These are phyloP conservation scores for Globisporangium parvum DNA, from an alignment of 352 stramenopile genomes.

Conservation along the genomic window DNA sequence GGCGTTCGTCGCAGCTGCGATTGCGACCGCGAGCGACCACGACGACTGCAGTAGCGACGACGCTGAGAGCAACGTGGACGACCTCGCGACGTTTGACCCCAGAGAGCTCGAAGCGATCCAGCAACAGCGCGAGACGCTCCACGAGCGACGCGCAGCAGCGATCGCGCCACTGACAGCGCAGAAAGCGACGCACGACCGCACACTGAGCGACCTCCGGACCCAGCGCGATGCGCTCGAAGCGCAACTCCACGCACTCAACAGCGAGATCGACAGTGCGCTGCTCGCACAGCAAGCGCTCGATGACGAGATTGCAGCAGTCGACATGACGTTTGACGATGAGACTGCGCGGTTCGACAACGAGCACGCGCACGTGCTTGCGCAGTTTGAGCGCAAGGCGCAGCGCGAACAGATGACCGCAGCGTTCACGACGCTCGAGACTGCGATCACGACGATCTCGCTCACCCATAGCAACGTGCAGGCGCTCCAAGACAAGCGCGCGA, in stretches of 20 bases:
- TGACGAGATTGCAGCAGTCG: constrained; percentile 35
- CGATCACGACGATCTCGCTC: constrained; percentile 30
- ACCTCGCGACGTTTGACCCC: constrained; percentile 19
- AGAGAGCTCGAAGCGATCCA: constrained; percentile 31
- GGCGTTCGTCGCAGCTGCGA: background rate
- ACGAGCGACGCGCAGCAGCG: constrained; percentile 30
- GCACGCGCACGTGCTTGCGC: constrained; percentile 38
- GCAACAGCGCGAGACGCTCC: constrained; percentile 27
- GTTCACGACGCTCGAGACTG: constrained; percentile 26
- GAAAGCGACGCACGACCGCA: constrained; percentile 10
- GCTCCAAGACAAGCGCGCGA: constrained; percentile 38
- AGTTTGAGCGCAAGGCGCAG: constrained; percentile 28
- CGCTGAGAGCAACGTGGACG: constrained; percentile 3
- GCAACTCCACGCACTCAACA: constrained; percentile 42
- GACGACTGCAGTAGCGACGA: background rate
- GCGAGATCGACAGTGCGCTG: constrained; percentile 36
- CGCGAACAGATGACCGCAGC: constrained; percentile 31
- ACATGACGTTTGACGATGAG: constrained; percentile 43
- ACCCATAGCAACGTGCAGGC: constrained; percentile 35
- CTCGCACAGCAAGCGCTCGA: constrained; percentile 33
- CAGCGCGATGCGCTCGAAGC: constrained; percentile 49
- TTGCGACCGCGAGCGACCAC: background rate
- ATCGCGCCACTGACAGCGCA: constrained; percentile 29
- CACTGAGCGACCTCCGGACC: constrained; percentile 26
- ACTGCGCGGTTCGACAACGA: constrained; percentile 36